Conservation (phyloP, 176 grass and related monocot genomes). For the Aegilops longissima region DNA sequence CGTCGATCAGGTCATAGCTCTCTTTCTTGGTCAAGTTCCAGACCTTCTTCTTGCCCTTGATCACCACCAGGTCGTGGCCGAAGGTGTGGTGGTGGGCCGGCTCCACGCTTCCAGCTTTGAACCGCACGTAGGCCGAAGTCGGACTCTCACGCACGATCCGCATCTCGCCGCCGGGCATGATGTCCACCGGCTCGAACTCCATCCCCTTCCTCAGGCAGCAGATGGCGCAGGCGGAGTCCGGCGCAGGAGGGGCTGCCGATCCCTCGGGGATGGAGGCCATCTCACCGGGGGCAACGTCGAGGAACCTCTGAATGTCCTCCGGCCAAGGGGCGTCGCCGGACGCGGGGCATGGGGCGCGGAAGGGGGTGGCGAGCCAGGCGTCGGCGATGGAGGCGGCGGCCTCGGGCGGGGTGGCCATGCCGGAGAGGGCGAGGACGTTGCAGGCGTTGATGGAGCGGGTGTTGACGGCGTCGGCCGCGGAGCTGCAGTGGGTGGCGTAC, state of each 20-base stretch:
- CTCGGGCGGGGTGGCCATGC: slow-evolving; percentile 49
- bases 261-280: slow-evolving; percentile 66
- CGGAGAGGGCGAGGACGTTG: slow-evolving; percentile 87
- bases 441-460: slow-evolving; percentile 93
- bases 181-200: slow-evolving; percentile 75
- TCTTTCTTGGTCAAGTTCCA: slow-evolving; percentile 97
- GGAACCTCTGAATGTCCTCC: slow-evolving; percentile 65
- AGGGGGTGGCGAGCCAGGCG: slow-evolving; percentile 84
- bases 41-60: slow-evolving; percentile 86
- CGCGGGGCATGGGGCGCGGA: slow-evolving; percentile 80
- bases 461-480: slow-evolving; percentile 69
- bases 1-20: slow-evolving; percentile 66
- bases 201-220: slow-evolving; percentile 83
- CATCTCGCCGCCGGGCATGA: slow-evolving; percentile 96
- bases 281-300: slow-evolving; percentile 62
- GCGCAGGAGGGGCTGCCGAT: not conserved
- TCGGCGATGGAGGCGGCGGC: slow-evolving; percentile 55
- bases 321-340: slow-evolving; percentile 67
- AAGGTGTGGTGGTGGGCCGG: slow-evolving; percentile 96
- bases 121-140: slow-evolving; percentile 80
- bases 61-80: slow-evolving; percentile 89
- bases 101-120: slow-evolving; percentile 95
- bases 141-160: slow-evolving; percentile 86
- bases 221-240: slow-evolving; percentile 55
- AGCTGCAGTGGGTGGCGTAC: slow-evolving; percentile 76